These are phyloP conservation scores for Rhizoctonia solani DNA, from an alignment of 1,284 basidiomycete genomes.

Conservation along the genomic window DNA sequence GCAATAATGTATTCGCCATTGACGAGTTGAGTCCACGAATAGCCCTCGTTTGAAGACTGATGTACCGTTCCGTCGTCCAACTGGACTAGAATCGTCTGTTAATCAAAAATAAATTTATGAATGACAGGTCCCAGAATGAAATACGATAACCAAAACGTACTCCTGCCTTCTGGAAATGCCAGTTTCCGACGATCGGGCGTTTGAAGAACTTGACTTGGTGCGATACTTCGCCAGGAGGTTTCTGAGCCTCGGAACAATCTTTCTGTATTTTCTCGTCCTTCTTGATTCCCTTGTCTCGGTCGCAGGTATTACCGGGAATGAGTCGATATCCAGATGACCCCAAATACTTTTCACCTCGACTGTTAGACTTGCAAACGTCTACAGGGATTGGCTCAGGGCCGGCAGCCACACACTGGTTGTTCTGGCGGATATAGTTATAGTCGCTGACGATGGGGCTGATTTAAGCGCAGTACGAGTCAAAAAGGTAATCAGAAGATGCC, in stretches of 20 bases:
- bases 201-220: conserved; percentile 56
- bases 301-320: conserved; percentile 93
- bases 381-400: conserved; percentile 86
- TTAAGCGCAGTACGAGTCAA: too few relatives aligned
- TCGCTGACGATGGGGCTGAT: too few relatives aligned
- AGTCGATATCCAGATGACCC: conserved; percentile 92
- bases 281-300: conserved; percentile 55
- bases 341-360: conserved; percentile 60
- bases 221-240: conserved; percentile 69
- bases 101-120: too few relatives aligned
- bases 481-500: too few relatives aligned
- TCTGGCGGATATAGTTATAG: conserved; percentile 82
- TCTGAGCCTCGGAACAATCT: conserved; percentile 75
- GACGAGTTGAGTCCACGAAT: conserved; percentile 77
- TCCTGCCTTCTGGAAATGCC: conserved; percentile 78
- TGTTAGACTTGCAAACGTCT: conserved; percentile 64
- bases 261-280: conserved; percentile 77
- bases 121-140: conserved; percentile 14
- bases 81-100: conserved; percentile 81
- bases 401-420: conserved; percentile 72
- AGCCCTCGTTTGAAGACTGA: conserved; percentile 95
- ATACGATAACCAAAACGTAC: conserved; percentile 47
- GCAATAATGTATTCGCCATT: conserved; percentile 71
- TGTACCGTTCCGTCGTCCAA: conserved; percentile 78
- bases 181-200: conserved; percentile 11